phyloP scores from a whole-genome alignment of 768 basidiomycete genomes.

The Tulasnella sp. region DNA sequence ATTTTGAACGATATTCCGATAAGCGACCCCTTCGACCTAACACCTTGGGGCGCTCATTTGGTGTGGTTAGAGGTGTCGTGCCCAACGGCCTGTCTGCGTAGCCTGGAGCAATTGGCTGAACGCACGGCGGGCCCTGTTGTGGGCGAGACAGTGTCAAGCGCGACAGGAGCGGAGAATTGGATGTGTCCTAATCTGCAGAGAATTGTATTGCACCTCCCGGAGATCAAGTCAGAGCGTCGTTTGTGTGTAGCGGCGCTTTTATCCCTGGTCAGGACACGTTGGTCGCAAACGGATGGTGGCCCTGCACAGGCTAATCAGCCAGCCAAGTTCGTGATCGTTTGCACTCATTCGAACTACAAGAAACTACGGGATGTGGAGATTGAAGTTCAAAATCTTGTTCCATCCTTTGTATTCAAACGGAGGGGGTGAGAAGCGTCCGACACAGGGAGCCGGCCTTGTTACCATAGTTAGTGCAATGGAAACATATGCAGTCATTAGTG shows the following conservation, averaged over 20 bases:
- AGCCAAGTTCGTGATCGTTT: not conserved
- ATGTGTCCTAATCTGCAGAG: not conserved
- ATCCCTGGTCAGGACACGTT: not conserved
- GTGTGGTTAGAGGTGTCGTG: not conserved
- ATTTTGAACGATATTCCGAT: not conserved
- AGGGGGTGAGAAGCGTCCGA: too few species aligned
- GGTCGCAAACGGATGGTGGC: not conserved
- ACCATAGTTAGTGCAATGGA: too few species aligned
- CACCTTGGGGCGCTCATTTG: not conserved
- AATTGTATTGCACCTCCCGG: not conserved
- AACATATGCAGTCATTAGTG: too few species aligned
- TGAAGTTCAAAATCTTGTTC: too few species aligned
- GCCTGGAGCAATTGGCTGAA: not conserved
- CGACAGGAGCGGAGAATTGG: not conserved
- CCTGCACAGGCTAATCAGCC: not conserved
- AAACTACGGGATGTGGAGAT: not conserved
- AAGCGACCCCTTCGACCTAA: not conserved
- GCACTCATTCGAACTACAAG: not conserved
- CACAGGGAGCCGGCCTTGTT: too few species aligned
- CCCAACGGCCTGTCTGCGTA: not conserved
- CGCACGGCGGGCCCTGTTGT: not conserved
- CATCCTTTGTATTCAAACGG: too few species aligned
- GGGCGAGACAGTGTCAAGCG: not conserved
- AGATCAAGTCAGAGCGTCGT: not conserved
- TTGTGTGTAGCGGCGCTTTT: not conserved